Conservation (phyloP, 495 filamentous ascomycete genomes). For the Penicillium pulvis region DNA sequence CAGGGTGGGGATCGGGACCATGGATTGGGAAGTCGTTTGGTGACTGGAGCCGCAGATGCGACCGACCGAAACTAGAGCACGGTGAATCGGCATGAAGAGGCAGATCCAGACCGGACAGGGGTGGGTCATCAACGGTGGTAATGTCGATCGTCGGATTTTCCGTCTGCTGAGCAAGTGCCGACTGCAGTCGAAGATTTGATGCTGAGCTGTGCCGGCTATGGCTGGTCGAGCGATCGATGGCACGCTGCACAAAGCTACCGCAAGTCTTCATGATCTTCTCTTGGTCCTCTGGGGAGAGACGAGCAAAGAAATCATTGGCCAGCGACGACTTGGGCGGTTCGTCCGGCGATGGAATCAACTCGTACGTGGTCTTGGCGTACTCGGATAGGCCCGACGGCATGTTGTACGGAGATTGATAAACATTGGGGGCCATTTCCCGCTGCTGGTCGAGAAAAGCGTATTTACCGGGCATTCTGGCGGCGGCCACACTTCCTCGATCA, state of each 20-base stretch:
- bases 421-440: constrained; percentile 42
- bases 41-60: constrained; percentile 49
- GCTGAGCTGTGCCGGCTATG: constrained; percentile 49
- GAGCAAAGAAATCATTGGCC: constrained; percentile 49
- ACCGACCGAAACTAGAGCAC: constrained; percentile 50
- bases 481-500: constrained; percentile 34
- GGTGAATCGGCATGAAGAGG: constrained; percentile 51
- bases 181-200: constrained; percentile 46
- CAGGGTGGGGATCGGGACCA: constrained; percentile 42
- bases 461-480: constrained; percentile 42
- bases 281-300: constrained; percentile 42
- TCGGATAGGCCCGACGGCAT: constrained; percentile 50
- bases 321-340: constrained; percentile 44
- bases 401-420: constrained; percentile 53
- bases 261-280: constrained; percentile 52
- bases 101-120: constrained; percentile 43
- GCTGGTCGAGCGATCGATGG: constrained; percentile 42
- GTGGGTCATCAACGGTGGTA: constrained; percentile 47
- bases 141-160: constrained; percentile 52
- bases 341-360: constrained; percentile 38
- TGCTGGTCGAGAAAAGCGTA: constrained; percentile 51
- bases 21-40: constrained; percentile 48
- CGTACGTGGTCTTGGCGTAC: constrained; percentile 46
- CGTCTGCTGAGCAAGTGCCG: constrained; percentile 48
- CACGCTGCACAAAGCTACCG: constrained; percentile 50